A percentile compares a stretch with the other conserved stretches of the same genome.
Evolutionary conservation across 129 eudicot genomes (phyloP).

Genomic region (Saussurea involucrata): DNA sequence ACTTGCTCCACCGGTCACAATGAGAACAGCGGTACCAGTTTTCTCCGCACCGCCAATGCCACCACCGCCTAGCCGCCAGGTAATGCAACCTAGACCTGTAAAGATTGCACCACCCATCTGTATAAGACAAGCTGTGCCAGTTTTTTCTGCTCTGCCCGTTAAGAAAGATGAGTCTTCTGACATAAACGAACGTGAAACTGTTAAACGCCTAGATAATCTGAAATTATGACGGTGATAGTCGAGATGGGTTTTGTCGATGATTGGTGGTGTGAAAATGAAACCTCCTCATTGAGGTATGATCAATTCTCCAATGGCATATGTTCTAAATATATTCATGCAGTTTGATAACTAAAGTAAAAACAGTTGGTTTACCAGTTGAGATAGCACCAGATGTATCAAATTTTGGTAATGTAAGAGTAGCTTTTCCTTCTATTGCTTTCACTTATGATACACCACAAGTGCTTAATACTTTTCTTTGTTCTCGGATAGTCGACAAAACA

Average conservation of each 20-base stretch:
- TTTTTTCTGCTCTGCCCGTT: constrained; percentile 41
- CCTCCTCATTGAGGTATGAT: constrained; percentile 10
- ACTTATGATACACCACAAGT: neutral
- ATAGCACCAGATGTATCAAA: constrained; percentile 29
- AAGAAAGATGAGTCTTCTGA: constrained; percentile 21
- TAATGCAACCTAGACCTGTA: constrained; percentile 42
- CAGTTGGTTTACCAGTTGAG: constrained; percentile 13
- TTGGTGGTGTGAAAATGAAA: neutral
- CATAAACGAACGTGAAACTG: constrained; percentile 34
- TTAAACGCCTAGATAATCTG: constrained; percentile 54
- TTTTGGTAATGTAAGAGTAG: constrained; percentile 37
- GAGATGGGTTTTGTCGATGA: neutral
- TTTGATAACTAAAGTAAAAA: constrained; percentile 9
- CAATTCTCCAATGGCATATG: constrained; percentile 22
- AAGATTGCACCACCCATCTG: constrained; percentile 56
- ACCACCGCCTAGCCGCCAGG: constrained; percentile 25
- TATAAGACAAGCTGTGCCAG: constrained; percentile 66
- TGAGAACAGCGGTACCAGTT: constrained; percentile 70
- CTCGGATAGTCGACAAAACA: neutral
- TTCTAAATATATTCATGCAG: constrained; percentile 10
- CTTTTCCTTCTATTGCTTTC: constrained; percentile 16
- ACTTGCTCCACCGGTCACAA: constrained; percentile 74
- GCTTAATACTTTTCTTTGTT: neutral
- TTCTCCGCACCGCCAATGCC: constrained; percentile 73
- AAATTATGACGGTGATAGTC: constrained; percentile 32